Base-by-base conservation (phyloP, 345 rosid genomes). In the Syzygium grande region DNA sequence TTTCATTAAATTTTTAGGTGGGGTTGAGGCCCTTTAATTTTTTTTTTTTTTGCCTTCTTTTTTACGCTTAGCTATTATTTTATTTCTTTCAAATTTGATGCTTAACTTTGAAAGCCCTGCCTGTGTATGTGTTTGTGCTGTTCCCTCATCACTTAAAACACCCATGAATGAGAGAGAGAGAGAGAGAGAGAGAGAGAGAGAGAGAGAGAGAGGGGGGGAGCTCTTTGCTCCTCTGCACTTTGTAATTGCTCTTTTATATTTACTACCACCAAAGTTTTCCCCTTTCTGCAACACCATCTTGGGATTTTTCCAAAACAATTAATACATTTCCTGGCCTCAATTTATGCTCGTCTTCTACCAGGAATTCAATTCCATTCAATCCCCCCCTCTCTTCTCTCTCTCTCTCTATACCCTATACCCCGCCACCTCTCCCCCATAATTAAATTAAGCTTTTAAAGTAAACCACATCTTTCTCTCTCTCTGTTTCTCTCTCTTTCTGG, bases 401-500 rank as follows among this genome's bases (percentile, higher is more conserved):
- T 7, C 90, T 92, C 86, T 88, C 89, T 88, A 80, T 19, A 21
- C 90, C 59, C 85, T 89, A 59, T 88, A 77, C 92, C 89, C 91
- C 89, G 79, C 94, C 94, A 89, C 93, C 94, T 92, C 96, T 92
- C 92, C 89, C 91, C 93, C 94, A 85, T 91, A 92, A 95, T 96
- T 96, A 87, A 94, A 90, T 91, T 92, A 92, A 91, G 94, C 94
- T 93, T 96, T 95, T 92, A 94, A 91, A 90, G 91, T 86, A 88
- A 92, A 63, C 94, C 90, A 94, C 90, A 92, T 90, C 92, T 46
- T 53, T 78, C 77, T 63, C 52, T 85, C 59, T 73, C 87, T 52
- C 58, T 53, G 87, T 53, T 87, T 87, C 94, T 86, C 87, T 59
- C 86, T 87, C 87, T 88, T 8, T 58, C 86, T 87, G 89, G 78